phyloP scores from a whole-genome alignment of 2,329 filamentous ascomycete genomes.

The Hymenoscyphus fructigenus region DNA sequence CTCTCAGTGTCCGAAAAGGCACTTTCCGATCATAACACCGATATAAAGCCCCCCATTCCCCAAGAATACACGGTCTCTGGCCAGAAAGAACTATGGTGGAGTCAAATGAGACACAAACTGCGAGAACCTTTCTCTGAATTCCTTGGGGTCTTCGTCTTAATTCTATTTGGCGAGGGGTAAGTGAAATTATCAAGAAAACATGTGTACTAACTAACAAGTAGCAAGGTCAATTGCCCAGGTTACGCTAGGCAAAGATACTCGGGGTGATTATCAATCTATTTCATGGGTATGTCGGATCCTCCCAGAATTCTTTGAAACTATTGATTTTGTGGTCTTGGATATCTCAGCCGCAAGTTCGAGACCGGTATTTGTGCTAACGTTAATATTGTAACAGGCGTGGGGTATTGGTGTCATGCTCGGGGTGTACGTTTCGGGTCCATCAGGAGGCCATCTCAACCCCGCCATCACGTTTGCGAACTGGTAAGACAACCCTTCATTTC shows the following conservation, averaged over 20 bases:
- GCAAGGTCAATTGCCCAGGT: slow-evolving; percentile 62
- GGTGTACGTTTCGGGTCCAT: slow-evolving; percentile 62
- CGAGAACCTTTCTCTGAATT: slow-evolving; percentile 59
- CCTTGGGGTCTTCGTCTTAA: slow-evolving; percentile 65
- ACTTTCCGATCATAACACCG: background rate
- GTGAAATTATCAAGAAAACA: background rate
- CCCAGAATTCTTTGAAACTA: background rate
- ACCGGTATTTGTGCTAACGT: background rate
- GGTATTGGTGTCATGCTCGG: slow-evolving; percentile 67
- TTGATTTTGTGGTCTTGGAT: background rate
- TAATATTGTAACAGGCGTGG: slow-evolving; percentile 18
- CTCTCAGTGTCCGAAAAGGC: background rate
- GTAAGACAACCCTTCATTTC: slow-evolving; percentile 17
- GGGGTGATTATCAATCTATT: slow-evolving; percentile 33
- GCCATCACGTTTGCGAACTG: slow-evolving; percentile 71
- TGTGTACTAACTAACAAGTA: slow-evolving; percentile 8
- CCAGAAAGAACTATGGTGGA: slow-evolving; percentile 29
- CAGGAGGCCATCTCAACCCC: slow-evolving; percentile 68
- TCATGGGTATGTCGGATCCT: slow-evolving; percentile 28
- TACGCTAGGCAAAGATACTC: slow-evolving; percentile 42
- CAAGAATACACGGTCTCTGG: slow-evolving; percentile 28
- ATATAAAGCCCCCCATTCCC: background rate
- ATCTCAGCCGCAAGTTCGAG: background rate
- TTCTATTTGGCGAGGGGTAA: slow-evolving; percentile 68
- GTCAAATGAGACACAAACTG: slow-evolving; percentile 22